Base-by-base conservation (phyloP, 2,329 filamentous ascomycete species). In the Colletotrichum coccodes region DNA sequence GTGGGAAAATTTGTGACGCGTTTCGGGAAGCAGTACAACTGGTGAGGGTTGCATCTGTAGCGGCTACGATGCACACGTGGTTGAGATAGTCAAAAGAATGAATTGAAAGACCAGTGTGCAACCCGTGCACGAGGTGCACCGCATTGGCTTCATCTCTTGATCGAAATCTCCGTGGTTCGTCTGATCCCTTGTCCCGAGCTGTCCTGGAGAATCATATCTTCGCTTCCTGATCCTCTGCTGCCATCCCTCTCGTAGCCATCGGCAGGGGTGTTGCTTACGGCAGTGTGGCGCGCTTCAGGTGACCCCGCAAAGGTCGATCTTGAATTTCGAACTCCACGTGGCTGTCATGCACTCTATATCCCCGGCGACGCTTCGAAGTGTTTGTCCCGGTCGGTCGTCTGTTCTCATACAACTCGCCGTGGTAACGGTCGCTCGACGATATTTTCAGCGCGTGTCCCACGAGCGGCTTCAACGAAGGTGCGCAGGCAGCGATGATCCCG, bases 381-480 rank as follows among this genome's bases (percentile, higher is more conserved):
- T 47, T 46, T 14, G 56, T 65, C 12, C 58, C 64, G 7, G 36
- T 30, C 56, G 54, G 62, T 18, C 62, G 26, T 1, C 56, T 32
- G 44, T 60, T 60, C 8, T 60, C 61, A 38, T 66, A 67, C 3
- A 61, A 18, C 34, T 61, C 32, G 11, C 59, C 57, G 8, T 67
- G 57, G 1, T 67, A 62, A 14, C 49, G 64, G 40, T 50, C 40
- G 59, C 52, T 72, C 28, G 71, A 70, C 4, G 73, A 74, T 8
- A 76, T 68, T 18, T 74, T 72, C 40, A 80, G 75, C 47, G 70
- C 66, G n/a, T 73, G 72, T 60, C 72, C 68, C 32, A 81, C 75
- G 4, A 82, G 72, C 2, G 80, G 79, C 47, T 79, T 80, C 30
- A 83, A 74, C 3, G 78, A 77, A 9, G 81, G 80, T 12, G 81